Base-by-base conservation (phyloP, 139 green algal species). In the Closterium sp. region DNA sequence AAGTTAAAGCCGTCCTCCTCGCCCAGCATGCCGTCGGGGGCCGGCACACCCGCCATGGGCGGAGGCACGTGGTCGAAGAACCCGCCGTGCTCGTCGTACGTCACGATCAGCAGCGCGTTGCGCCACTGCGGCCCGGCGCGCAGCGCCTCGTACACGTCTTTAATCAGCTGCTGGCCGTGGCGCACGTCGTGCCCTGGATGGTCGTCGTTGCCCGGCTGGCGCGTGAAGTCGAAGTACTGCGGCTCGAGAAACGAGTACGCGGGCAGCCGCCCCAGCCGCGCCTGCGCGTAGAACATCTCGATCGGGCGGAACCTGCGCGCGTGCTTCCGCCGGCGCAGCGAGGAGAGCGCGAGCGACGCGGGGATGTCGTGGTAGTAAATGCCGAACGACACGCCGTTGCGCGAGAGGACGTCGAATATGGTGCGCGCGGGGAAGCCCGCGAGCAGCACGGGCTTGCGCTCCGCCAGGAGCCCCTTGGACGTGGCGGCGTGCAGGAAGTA, bases 11-110 rank as follows among this genome's bases (percentile, higher is more conserved):
- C 28, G 30, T 70, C 79, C 88, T 45, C 31, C 22, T 91, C 90
- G 28, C 91, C 91, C 27, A 94, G 22, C 13, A 94, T 9, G 30
- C 42, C 91, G 70, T 94, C 91, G 32, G 91, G 91, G 70, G 19
- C 84, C 27, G 91, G 91, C 31, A 94, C 89, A 13, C n/a, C 31
- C n/a, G 22, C 17, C 34, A 94, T 91, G 45, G 91, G 91, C 29
- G 91, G 94, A 9, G 91, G 11, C 11, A 94, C 91, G 89, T 94
- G 91, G 91, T 94, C 91, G 88, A 85, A 94, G 30, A 94, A 94
- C 21, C 91, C 91, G 88, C 91, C 91, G 30, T 94, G 91, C 50
- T 94, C 91, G 62, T 94, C 91, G 89, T 94, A 94, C 34, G 91
- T 94, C 17, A 94, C 50, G 84, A 94, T 89, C 17, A 94, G 91